Evolutionary conservation across 352 stramenopile genomes (phyloP).

Genomic region (Phytopythium litorale): DNA sequence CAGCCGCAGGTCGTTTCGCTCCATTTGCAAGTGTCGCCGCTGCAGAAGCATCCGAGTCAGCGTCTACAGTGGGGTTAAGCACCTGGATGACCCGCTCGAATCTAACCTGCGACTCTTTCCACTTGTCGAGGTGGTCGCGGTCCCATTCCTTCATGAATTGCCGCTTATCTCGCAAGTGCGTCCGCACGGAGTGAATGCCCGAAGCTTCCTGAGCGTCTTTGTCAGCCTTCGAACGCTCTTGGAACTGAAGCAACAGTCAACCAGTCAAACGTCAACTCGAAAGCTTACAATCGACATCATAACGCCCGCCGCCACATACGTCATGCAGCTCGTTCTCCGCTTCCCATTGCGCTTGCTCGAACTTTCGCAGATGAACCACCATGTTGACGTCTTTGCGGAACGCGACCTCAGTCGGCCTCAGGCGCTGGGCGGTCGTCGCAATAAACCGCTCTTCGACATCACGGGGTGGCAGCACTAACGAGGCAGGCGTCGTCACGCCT

Average conservation of each 20-base stretch:
- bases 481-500: not conserved
- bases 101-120: conserved; percentile 51
- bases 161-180: conserved; percentile 55
- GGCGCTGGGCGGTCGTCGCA: conserved; percentile 28
- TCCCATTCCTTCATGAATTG: conserved; percentile 66
- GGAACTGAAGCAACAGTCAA: conserved; percentile 17
- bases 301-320: conserved; percentile 14
- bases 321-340: conserved; percentile 39
- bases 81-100: not conserved
- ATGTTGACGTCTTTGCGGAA: conserved; percentile 73
- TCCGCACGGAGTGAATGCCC: conserved; percentile 24
- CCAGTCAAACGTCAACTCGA: not conserved
- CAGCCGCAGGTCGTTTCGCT: conserved; percentile 52
- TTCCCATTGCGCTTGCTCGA: conserved; percentile 53
- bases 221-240: conserved; percentile 20
- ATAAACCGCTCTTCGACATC: conserved; percentile 63
- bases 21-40: conserved; percentile 27
- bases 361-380: conserved; percentile 58
- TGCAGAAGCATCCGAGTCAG: conserved; percentile 9
- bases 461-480: conserved; percentile 8
- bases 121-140: conserved; percentile 41
- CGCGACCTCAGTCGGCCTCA: conserved; percentile 35
- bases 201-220: conserved; percentile 17
- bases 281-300: not conserved
- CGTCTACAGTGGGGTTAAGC: not conserved